These are phyloP conservation scores for Epichloe aotearoae DNA, from an alignment of 2,329 filamentous ascomycete genomes.

Conservation along the genomic window DNA sequence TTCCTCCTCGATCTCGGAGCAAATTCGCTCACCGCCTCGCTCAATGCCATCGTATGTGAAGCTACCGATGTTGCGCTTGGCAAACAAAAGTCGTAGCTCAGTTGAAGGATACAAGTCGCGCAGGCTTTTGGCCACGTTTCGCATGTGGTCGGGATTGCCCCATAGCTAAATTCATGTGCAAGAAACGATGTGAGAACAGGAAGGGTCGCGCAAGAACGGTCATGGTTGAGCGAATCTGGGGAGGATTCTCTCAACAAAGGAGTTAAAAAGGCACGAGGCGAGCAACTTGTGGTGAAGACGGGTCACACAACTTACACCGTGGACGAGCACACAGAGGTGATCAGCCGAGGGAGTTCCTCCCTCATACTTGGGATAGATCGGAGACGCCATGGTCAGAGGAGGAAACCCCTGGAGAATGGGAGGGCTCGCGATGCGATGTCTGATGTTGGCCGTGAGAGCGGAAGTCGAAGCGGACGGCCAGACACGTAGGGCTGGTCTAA, in stretches of 20 bases:
- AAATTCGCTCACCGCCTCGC: conserved; percentile 52
- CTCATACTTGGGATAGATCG: conserved; percentile 20
- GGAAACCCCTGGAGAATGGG: conserved; percentile 1
- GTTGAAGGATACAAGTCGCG: conserved; percentile 48
- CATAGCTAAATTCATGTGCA: conserved; percentile 40
- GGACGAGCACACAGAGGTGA: conserved; percentile 66
- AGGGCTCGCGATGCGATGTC: conserved; percentile 5
- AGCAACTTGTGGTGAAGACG: not conserved
- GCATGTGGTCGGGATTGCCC: conserved; percentile 66
- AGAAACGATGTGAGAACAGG: not conserved
- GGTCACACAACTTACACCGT: conserved; percentile 44
- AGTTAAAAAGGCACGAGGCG: not conserved
- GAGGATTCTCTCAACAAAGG: not conserved
- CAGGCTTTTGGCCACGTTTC: conserved; percentile 51
- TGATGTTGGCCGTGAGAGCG: conserved; percentile 10
- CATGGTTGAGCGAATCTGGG: not conserved
- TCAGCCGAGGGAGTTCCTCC: conserved; percentile 43
- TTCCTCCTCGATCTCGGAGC: conserved; percentile 53
- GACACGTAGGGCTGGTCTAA: conserved; percentile 5
- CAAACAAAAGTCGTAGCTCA: conserved; percentile 54
- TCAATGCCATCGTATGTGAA: conserved; percentile 62
- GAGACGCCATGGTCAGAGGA: conserved; percentile 6
- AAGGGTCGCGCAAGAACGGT: not conserved
- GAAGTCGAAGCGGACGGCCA: not conserved
- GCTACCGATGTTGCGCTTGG: conserved; percentile 59